These are phyloP conservation scores for Silene conica DNA, from an alignment of 148 eudicot genomes.

Conservation along the genomic window DNA sequence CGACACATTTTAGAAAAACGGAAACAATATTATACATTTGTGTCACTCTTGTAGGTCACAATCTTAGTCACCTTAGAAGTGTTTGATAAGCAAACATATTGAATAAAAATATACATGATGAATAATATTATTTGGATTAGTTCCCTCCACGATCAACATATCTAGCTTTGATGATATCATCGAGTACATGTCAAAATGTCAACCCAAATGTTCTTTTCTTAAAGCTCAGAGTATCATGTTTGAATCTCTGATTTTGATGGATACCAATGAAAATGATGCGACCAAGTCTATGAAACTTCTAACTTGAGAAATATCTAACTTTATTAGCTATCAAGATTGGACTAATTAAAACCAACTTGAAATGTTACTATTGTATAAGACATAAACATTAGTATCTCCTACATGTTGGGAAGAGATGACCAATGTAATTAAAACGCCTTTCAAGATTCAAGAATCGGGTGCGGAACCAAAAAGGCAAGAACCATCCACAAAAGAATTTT, in stretches of 20 bases:
- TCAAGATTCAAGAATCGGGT: background rate
- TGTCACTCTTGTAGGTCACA: slow-evolving; percentile 11
- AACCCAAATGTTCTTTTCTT: slow-evolving; percentile 10
- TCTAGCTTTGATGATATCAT: background rate
- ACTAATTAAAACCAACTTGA: background rate
- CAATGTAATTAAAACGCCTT: background rate
- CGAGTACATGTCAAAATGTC: background rate
- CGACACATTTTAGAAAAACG: no score
- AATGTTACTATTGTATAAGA: background rate
- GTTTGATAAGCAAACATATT: slow-evolving; percentile 7
- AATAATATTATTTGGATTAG: background rate
- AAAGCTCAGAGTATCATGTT: slow-evolving; percentile 11
- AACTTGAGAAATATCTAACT: background rate
- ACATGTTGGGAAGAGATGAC: background rate
- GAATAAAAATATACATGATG: background rate
- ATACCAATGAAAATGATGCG: slow-evolving; percentile 13
- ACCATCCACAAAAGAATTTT: no score
- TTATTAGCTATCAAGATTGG: background rate
- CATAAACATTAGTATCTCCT: background rate
- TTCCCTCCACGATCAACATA: background rate
- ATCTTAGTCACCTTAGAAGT: background rate
- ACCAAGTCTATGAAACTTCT: slow-evolving; percentile 9
- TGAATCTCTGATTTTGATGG: slow-evolving; percentile 21
- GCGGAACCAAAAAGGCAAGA: no score
- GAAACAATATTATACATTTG: background rate